Base-by-base conservation (phyloP, 1,284 basidiomycete genomes). In the Puccinia horiana region DNA sequence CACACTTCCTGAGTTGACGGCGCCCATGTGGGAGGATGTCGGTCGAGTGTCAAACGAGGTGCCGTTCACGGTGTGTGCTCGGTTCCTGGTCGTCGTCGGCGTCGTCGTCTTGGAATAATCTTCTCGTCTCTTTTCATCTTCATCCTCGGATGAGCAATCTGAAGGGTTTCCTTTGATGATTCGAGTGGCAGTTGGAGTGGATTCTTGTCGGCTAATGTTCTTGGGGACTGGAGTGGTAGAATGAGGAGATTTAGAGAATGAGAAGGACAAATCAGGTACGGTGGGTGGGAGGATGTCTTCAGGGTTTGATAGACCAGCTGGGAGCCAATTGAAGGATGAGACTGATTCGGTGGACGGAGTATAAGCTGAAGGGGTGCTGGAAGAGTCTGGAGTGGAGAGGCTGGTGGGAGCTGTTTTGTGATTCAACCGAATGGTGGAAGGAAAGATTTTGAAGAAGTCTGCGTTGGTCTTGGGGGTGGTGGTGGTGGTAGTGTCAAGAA, bases 231-330 rank as follows among this genome's bases (percentile, higher is more conserved):
- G 9, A 47, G 69, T 49, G 61, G 5, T 63, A 2, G 23, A 52
- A 47, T 29, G 2, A 0, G 69, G 4, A 16, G 69, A 49, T 23
- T 12, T 42, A 23, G 12, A 6, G 32, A 72, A 72, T 14, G 69
- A 72, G 20, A 72, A 72, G 2, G 69, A 5, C 8, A 72, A 18
- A 23, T 72, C 69, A 16, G 69, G 69, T 11, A 23, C 69, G 44
- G 69, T 72, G 1, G 69, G 69, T 5, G 69, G 44, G 11, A 72
- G 44, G 40, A 72, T n/a, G 16, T 72, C 44, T 23, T n/a, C n/a
- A n/a, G 29, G 26, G 44, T 47, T 32, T 4, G 69, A 72, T 40
- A 72, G 29, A n/a, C 69, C 42, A 6, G 47, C n/a, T 23, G 14
- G 0, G 18, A 49, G 16, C 69, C 69, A 72, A 16, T 72, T 6